Conservation (phyloP, 2,329 filamentous ascomycete genomes). For the Epicoccum nigrum region DNA sequence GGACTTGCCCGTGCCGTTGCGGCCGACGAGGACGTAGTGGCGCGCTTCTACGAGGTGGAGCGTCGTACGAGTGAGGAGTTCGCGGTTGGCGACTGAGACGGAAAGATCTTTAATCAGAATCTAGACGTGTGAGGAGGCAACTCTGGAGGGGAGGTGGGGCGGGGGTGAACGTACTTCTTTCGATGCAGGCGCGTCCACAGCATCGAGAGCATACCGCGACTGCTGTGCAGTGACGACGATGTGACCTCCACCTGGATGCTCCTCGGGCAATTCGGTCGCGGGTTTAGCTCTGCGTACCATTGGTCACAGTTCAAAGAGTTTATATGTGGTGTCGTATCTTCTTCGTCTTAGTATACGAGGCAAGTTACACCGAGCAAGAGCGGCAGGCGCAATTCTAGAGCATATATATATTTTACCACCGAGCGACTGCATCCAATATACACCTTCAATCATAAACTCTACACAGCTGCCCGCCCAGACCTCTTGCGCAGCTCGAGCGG, state of each 20-base stretch:
- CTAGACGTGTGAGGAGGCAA: slow-evolving; percentile 29
- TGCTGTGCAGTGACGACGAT: slow-evolving; percentile 48
- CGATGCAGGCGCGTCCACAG: slow-evolving; percentile 46
- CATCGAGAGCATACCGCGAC: slow-evolving; percentile 47
- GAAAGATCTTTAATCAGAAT: slow-evolving; percentile 69
- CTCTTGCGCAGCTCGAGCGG: too few relatives aligned
- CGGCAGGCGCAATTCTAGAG: too few relatives aligned
- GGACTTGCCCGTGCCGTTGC: slow-evolving; percentile 84
- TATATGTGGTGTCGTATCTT: too few relatives aligned
- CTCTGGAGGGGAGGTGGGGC: background rate
- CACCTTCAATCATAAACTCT: too few relatives aligned
- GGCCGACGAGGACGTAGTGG: slow-evolving; percentile 78
- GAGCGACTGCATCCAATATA: too few relatives aligned
- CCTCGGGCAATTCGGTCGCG: slow-evolving; percentile 23
- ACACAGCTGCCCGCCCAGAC: background rate
- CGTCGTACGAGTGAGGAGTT: slow-evolving; percentile 73
- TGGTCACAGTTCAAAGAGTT: too few relatives aligned
- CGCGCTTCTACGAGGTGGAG: slow-evolving; percentile 74
- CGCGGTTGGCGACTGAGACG: slow-evolving; percentile 66
- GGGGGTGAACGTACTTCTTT: slow-evolving; percentile 39
- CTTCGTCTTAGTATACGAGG: too few relatives aligned
- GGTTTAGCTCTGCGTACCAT: slow-evolving; percentile 42
- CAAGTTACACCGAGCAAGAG: too few relatives aligned
- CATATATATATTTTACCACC: too few relatives aligned
- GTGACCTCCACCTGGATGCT: slow-evolving; percentile 33